Percentiles rank a stretch among this genome's conserved stretches.
phyloP scores from a whole-genome alignment of 352 stramenopile species.

The Phytophthora brassicae region DNA sequence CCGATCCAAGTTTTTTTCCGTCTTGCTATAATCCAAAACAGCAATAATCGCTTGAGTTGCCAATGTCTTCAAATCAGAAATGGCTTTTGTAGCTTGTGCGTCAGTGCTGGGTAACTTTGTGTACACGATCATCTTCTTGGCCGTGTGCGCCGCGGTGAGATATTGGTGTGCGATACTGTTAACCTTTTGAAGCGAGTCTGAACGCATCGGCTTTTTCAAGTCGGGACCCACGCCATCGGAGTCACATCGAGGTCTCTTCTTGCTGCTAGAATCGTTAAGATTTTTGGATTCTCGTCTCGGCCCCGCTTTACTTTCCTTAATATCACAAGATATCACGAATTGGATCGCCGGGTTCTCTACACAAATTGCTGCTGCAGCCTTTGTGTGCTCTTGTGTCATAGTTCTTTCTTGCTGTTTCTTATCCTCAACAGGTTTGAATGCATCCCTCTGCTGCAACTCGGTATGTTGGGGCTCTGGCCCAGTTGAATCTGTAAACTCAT shows the following conservation, averaged over 20 bases:
- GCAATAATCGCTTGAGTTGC: constrained; percentile 1
- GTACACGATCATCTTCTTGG: background rate
- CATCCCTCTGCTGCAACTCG: too few species aligned
- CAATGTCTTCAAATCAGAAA: constrained; percentile 7
- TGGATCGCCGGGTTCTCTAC: too few species aligned
- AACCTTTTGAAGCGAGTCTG: background rate
- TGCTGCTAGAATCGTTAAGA: background rate
- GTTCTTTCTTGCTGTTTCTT: too few species aligned
- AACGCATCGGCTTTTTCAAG: background rate
- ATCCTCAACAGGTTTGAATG: too few species aligned
- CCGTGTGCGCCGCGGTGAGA: background rate
- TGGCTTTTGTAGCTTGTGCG: background rate
- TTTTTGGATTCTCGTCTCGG: background rate
- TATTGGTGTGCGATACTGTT: background rate
- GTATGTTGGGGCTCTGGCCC: too few species aligned
- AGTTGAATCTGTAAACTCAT: too few species aligned
- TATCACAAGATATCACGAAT: too few species aligned
- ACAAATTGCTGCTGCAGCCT: too few species aligned
- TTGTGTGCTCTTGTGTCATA: too few species aligned
- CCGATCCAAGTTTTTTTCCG: background rate
- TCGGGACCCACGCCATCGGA: background rate
- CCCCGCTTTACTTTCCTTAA: background rate
- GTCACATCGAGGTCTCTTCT: constrained; percentile 6
- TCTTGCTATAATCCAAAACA: background rate
- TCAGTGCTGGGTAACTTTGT: background rate